Percentiles rank a stretch among this genome's conserved stretches.
These are phyloP conservation scores for Aureobasidium sp. DNA, from an alignment of 2,329 filamentous ascomycete species.

Conservation along the genomic window DNA sequence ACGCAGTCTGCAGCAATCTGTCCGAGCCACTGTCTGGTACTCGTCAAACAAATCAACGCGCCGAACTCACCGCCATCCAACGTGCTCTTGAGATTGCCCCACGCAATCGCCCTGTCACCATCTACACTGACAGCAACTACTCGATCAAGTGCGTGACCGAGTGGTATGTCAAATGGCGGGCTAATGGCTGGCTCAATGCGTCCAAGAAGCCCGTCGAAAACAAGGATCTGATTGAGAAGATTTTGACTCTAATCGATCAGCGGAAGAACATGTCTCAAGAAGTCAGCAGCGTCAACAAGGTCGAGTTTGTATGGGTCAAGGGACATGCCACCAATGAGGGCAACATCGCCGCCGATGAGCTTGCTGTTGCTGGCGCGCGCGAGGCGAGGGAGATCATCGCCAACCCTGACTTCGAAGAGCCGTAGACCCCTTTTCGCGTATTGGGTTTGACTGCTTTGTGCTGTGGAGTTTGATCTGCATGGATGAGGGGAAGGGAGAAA, in stretches of 20 bases:
- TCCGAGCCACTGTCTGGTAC: slow-evolving; percentile 68
- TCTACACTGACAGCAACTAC: slow-evolving; percentile 86
- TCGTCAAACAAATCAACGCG: slow-evolving; percentile 87
- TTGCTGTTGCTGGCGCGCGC: slow-evolving; percentile 64
- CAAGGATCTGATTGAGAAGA: slow-evolving; percentile 69
- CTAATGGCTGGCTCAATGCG: slow-evolving; percentile 70
- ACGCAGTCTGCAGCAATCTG: slow-evolving; percentile 43
- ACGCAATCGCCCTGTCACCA: slow-evolving; percentile 60
- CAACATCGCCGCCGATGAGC: slow-evolving; percentile 70
- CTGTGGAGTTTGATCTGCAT: slow-evolving; percentile 9
- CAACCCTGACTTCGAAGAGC: slow-evolving; percentile 1
- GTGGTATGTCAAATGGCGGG: slow-evolving; percentile 75
- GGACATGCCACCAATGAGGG: slow-evolving; percentile 68
- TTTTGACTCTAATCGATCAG: slow-evolving; percentile 65
- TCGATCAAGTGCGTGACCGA: slow-evolving; percentile 80
- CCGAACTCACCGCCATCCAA: slow-evolving; percentile 84
- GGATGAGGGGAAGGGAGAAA: background rate
- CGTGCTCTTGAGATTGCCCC: slow-evolving; percentile 74
- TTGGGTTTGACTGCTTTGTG: background rate
- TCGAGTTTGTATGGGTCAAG: slow-evolving; percentile 78
- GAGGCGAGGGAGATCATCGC: slow-evolving; percentile 21
- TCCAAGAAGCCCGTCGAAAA: slow-evolving; percentile 72
- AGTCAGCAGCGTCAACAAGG: slow-evolving; percentile 24
- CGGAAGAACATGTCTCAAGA: slow-evolving; percentile 46
- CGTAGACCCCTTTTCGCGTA: background rate